Evolutionary conservation across 495 filamentous ascomycete genomes (phyloP), one percentile per base, ranked within the genome.

Genomic region (Annulohypoxylon stygium): DNA sequence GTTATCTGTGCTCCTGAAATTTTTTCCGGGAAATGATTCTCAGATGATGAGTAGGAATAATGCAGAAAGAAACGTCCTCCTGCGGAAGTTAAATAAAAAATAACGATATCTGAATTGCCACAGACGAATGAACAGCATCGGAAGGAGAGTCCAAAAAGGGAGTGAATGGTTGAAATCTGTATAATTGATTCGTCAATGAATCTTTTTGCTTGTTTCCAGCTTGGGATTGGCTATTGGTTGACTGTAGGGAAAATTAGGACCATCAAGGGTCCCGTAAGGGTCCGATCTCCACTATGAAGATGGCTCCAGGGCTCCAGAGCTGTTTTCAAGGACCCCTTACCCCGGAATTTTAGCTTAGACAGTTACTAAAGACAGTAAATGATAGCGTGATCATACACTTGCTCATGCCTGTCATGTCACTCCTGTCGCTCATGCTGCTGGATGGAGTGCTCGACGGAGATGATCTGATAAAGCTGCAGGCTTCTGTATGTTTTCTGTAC

Each of bases 291-390:
- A 57, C 53, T 60, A 43, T 14, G 7, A 37, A 58, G n/a, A n/a
- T n/a, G n/a, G 34, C 26, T 53, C 8, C 26, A 2, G 26, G 26
- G 26, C 26, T 30, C 26, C 26, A 30, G 26, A 30, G 4, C 26
- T 2, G 4, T 30, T 30, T 30, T 30, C 30, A 30, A 36, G 16
- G 53, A 5, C 30, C 61, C 71, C 26, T 34, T 65, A 74, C 71
- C 71, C 71, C 71, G 55, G 71, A 53, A 70, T 74, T 74, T 74
- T 74, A 69, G 66, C 61, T 57, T 51, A 63, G 25, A 37, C 59
- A 53, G 53, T 43, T 37, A 45, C 54, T 58, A 25, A 58, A 54
- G 50, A 54, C 14, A 54, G 50, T 33, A 54, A 54, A 51, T 3
- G 23, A 12, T 12, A 26, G 23, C 20, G 48, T 25, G 48, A 51